phyloP scores from a whole-genome alignment of 164 flowering plant species.

The Litsea cubeba region DNA sequence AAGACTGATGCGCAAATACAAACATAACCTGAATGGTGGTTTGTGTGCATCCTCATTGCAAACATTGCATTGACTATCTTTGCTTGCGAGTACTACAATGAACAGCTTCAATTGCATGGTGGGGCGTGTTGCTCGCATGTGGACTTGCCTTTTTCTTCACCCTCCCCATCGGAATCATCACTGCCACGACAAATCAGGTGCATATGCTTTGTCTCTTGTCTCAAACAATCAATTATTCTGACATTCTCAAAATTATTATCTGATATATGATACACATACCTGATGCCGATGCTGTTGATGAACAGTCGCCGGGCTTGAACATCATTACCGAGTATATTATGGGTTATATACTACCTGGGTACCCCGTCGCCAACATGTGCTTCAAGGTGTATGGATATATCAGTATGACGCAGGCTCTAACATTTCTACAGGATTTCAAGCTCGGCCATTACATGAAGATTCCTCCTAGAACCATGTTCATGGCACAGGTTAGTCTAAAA shows the following conservation, averaged over 20 bases:
- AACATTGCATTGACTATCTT: no score
- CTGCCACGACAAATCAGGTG: conserved; percentile 90
- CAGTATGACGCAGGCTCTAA: no score
- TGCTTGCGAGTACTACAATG: conserved; percentile 15
- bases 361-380: no score
- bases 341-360: no score
- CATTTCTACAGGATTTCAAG: no score
- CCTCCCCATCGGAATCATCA: conserved; percentile 81
- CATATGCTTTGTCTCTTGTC: no score
- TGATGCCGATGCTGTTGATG: background rate
- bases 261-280: background rate
- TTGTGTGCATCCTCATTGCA: background rate
- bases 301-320: conserved; percentile 63
- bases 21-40: conserved; percentile 56
- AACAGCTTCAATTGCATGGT: conserved; percentile 77
- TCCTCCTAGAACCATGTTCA: no score
- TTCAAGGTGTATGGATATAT: no score
- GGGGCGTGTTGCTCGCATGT: conserved; percentile 82
- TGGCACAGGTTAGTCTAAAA: no score
- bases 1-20: conserved; percentile 65
- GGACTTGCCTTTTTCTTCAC: conserved; percentile 71
- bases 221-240: no score
- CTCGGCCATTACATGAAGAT: no score
- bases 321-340: no score
- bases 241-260: background rate